These are phyloP conservation scores for Pichia occidentalis DNA, from an alignment of 805 yeast genomes.

Conservation along the genomic window DNA sequence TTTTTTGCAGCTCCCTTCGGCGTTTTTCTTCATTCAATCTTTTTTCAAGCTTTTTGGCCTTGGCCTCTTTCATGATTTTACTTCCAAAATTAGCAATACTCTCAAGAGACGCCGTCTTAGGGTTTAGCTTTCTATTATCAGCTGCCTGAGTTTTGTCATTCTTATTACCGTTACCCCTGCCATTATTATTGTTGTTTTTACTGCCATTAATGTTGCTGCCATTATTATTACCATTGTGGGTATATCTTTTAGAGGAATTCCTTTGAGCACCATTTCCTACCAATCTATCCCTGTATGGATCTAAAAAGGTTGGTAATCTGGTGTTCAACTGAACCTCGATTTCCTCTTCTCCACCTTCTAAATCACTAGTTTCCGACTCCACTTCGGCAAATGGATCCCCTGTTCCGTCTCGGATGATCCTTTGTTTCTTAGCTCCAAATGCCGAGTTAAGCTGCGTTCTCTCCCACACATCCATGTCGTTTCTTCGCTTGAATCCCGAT, in stretches of 20 bases:
- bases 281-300: constrained; percentile 9
- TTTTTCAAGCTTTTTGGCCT: constrained; percentile 50
- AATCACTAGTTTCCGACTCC: constrained; percentile 16
- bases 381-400: constrained; percentile 32
- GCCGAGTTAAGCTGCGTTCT: constrained; percentile 57
- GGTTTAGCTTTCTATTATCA: constrained; percentile 13
- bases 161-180: background rate
- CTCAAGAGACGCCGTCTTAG: constrained; percentile 64
- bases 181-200: background rate
- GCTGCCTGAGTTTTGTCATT: constrained; percentile 22
- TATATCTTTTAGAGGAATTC: background rate
- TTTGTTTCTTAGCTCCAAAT: constrained; percentile 24
- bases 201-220: background rate
- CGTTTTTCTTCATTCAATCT: constrained; percentile 40
- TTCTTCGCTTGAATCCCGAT: constrained; percentile 10
- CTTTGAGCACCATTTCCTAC: background rate
- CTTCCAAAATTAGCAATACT: constrained; percentile 77
- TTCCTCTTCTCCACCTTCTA: constrained; percentile 41
- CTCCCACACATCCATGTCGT: constrained; percentile 70
- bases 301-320: constrained; percentile 64
- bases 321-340: constrained; percentile 69
- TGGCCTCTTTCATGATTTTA: constrained; percentile 52
- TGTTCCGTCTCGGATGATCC: constrained; percentile 10
- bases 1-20: constrained; percentile 30
- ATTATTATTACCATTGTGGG: background rate